Conservation (phyloP, 768 basidiomycete species). For the Dentipellis fragilis region DNA sequence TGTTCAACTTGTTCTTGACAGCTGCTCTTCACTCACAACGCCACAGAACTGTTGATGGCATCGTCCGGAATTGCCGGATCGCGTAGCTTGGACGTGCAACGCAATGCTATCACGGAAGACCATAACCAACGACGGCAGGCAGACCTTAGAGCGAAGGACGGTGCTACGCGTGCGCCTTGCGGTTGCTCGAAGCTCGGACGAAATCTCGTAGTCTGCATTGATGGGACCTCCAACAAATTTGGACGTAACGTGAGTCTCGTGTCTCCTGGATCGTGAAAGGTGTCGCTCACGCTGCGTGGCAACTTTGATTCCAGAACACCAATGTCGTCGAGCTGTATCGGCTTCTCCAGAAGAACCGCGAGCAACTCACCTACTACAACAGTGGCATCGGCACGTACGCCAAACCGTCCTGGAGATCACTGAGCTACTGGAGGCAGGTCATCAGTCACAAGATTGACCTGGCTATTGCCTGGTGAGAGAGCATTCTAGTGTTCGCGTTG, state of each 20-base stretch:
- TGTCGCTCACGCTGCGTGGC: background rate
- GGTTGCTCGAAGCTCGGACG: background rate
- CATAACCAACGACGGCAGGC: no score
- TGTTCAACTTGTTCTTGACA: no score
- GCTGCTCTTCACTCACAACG: no score
- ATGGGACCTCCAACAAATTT: slow-evolving; percentile 1
- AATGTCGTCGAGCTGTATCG: slow-evolving; percentile 31
- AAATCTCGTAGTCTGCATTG: slow-evolving; percentile 2
- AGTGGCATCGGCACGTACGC: slow-evolving; percentile 31
- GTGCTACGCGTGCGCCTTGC: background rate
- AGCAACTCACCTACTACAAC: slow-evolving; percentile 30
- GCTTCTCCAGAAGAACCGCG: slow-evolving; percentile 21
- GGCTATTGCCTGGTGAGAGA: slow-evolving; percentile 26
- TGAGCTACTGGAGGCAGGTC: slow-evolving; percentile 7
- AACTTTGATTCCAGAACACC: slow-evolving; percentile 23
- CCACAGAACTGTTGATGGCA: no score
- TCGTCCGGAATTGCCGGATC: no score
- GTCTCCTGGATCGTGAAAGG: background rate
- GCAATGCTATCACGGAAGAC: no score
- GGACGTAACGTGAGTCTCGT: background rate
- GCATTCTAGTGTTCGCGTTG: background rate
- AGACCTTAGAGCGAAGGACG: no score
- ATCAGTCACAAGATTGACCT: slow-evolving; percentile 23
- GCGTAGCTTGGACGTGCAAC: no score
- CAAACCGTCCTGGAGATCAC: slow-evolving; percentile 7